Evolutionary conservation across 805 yeast genomes (phyloP), one percentile per base, ranked within the genome.

Genomic region (Cyberlindnera americana): DNA sequence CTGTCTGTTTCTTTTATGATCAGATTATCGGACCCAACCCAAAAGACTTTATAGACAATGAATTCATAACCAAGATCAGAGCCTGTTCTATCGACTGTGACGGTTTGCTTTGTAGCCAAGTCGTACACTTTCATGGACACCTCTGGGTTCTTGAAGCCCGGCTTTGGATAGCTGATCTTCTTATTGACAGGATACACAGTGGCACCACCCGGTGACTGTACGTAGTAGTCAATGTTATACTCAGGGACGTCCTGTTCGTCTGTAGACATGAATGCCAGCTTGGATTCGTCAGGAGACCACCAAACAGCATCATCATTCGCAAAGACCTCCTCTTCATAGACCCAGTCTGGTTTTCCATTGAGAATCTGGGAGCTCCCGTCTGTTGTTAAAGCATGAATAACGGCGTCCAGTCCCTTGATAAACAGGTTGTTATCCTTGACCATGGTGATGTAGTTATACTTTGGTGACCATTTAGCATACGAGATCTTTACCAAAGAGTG

Each of bases 321-420:
- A 33, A 85, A 70, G 1, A 88, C 95, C 59, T 88, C 96, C 51
- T 88, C 96, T 56, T 89, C 96, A 52, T 88, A 89, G 9, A 87
- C 95, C 96, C 96, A 88, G 57, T 88, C 96, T 0, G 95, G 91
- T 47, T 78, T 81, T 2, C 95, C 96, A 54, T 89, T 83, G 57
- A 85, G 81, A 6, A 84, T 64, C 41, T 71, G 70, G 1, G 67
- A 70, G 17, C 79, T 76, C 13, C 95, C 95, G 53, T 84, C 78
- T 1, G 49, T 57, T 8, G 57, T 16, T 29, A 53, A 40, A 13
- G 43, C 44, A 1, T n/a, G n/a, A n/a, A n/a, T n/a, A n/a, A n/a
- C n/a, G n/a, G n/a, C n/a, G n/a, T n/a, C n/a, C n/a, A 66, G 37
- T 11, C 75, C 64, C 40, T 70, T 72, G 13, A 85, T 48, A 56